Evolutionary conservation across 306 rosid genomes (phyloP).

Genomic region (Fagus sylvatica): DNA sequence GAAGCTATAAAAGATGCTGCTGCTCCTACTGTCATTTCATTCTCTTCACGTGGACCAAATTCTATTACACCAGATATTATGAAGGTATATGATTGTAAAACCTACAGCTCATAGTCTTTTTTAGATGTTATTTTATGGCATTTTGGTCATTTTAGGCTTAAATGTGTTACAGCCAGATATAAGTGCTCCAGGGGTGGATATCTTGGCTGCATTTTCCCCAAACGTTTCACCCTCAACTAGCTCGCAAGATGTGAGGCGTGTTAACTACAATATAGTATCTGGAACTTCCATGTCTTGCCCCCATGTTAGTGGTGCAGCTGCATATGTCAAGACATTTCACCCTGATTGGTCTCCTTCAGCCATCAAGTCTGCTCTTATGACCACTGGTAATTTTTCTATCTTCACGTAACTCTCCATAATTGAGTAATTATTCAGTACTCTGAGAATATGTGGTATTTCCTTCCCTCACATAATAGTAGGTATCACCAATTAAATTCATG

Average conservation of each 20-base stretch:
- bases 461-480: no score
- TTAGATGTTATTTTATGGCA: no score
- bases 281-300: constrained; percentile 47
- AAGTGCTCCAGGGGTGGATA: constrained; percentile 28
- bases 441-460: no score
- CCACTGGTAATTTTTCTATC: constrained; percentile 7
- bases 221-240: not conserved
- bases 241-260: not conserved
- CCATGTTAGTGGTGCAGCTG: constrained; percentile 35
- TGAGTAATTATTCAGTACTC: no score
- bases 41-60: constrained; percentile 50
- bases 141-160: no score
- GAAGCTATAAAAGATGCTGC: not conserved
- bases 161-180: constrained; percentile 24
- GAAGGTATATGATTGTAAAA: constrained; percentile 1
- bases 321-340: constrained; percentile 33
- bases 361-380: constrained; percentile 35
- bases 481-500: no score
- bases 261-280: constrained; percentile 1
- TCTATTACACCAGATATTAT: not conserved
- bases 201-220: constrained; percentile 40
- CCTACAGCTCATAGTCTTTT: no score
- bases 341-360: constrained; percentile 33
- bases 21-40: constrained; percentile 18
- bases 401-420: no score